Evolutionary conservation across 345 rosid genomes (phyloP).

Genomic region (Iberis pinnata): DNA sequence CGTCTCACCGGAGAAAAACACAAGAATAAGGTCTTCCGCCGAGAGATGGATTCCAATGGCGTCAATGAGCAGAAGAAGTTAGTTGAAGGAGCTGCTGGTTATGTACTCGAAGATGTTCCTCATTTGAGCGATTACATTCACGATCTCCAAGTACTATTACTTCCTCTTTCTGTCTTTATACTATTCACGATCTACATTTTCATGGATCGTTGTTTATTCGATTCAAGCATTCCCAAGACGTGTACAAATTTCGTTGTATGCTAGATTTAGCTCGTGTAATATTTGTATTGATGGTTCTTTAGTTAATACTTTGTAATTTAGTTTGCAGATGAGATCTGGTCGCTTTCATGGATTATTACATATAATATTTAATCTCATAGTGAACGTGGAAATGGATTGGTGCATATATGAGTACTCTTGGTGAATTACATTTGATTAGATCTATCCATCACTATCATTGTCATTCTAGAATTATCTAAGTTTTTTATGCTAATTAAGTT

Average conservation of each 20-base stretch:
- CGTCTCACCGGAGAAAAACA: too few species aligned
- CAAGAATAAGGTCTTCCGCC: too few species aligned
- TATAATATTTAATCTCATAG: not conserved
- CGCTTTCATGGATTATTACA: constrained; percentile 10
- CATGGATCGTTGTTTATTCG: constrained; percentile 1
- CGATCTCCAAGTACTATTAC: constrained; percentile 46
- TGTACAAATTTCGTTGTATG: constrained; percentile 2
- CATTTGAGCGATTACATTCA: constrained; percentile 64
- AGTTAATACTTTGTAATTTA: too few species aligned
- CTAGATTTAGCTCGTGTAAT: too few species aligned
- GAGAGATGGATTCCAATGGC: constrained; percentile 26
- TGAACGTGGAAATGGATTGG: not conserved
- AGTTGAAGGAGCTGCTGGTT: constrained; percentile 50
- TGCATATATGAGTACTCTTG: not conserved
- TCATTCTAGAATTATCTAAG: not conserved
- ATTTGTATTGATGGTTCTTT: too few species aligned
- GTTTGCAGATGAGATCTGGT: constrained; percentile 16
- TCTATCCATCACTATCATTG: not conserved
- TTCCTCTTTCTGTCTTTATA: not conserved
- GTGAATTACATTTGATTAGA: constrained; percentile 7
- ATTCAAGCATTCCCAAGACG: constrained; percentile 6
- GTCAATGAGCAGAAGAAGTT: constrained; percentile 29
- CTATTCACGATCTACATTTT: not conserved
- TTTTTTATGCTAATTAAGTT: too few species aligned
- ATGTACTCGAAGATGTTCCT: constrained; percentile 73